phyloP scores from a whole-genome alignment of 2,329 filamentous ascomycete genomes.

The Orbilia ellipsospora region DNA sequence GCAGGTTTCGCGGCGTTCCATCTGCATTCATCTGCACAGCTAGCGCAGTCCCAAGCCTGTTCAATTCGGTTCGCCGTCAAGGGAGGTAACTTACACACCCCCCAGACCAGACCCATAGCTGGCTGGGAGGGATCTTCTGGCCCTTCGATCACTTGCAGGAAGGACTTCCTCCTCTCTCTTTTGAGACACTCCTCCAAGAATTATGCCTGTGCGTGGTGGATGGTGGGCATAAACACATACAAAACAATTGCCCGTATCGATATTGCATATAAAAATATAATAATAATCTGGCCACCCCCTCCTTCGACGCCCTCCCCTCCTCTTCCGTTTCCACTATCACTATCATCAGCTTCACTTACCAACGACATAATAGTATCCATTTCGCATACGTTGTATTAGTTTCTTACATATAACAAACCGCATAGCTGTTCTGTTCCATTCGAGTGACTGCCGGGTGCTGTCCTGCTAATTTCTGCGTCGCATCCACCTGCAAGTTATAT shows the following conservation, averaged over 20 bases:
- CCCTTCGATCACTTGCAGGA: constrained; percentile 43
- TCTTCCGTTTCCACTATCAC: too few relatives aligned
- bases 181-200: constrained; percentile 34
- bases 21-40: constrained; percentile 23
- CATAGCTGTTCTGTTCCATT: too few relatives aligned
- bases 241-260: too few relatives aligned
- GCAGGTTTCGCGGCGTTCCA: constrained; percentile 30
- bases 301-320: constrained; percentile 7
- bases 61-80: too few relatives aligned
- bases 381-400: too few relatives aligned
- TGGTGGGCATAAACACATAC: constrained; percentile 6
- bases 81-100: constrained; percentile 8
- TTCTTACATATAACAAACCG: too few relatives aligned
- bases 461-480: neutral
- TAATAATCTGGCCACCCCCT: constrained; percentile 53
- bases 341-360: too few relatives aligned
- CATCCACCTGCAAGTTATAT: constrained; percentile 1
- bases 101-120: neutral
- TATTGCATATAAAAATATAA: neutral
- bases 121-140: constrained; percentile 11
- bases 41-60: neutral
- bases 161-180: constrained; percentile 36
- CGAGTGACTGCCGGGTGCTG: too few relatives aligned
- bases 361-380: too few relatives aligned
- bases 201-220: constrained; percentile 15